Evolutionary conservation across 2,329 filamentous ascomycete genomes (phyloP).

Genomic region (Aspergillus pseudoviridinutans): DNA sequence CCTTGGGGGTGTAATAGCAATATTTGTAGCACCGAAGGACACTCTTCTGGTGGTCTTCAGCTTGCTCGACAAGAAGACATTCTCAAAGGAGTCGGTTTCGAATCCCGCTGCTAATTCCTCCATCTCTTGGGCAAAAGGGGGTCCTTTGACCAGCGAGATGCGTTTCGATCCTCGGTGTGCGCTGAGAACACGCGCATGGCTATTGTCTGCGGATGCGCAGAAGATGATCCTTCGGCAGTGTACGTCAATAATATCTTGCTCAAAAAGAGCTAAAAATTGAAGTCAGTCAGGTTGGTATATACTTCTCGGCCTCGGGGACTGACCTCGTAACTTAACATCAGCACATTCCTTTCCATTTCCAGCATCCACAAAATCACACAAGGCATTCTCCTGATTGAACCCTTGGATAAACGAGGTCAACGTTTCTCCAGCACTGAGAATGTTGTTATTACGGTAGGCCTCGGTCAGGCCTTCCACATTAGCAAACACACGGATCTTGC

Average conservation of each 20-base stretch:
- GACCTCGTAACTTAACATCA: conserved; percentile 42
- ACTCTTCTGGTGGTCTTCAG: not conserved
- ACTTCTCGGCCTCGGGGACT: not conserved
- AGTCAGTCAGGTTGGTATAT: conserved; percentile 1
- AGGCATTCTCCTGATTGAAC: conserved; percentile 37
- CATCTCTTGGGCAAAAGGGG: conserved; percentile 36
- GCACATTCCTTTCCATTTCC: conserved; percentile 43
- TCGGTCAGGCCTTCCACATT: conserved; percentile 36
- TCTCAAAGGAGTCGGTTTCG: conserved; percentile 7
- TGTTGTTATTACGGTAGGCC: conserved; percentile 27
- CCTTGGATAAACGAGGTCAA: conserved; percentile 38
- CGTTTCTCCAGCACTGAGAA: conserved; percentile 20
- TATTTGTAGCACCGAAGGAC: not conserved
- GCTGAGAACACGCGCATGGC: conserved; percentile 41
- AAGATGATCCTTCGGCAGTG: conserved; percentile 42
- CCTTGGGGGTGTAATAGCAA: conserved; percentile 5
- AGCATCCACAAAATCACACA: conserved; percentile 42
- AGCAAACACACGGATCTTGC: conserved; percentile 37
- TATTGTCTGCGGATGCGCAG: conserved; percentile 41
- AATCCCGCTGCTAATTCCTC: conserved; percentile 22
- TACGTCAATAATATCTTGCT: conserved; percentile 31
- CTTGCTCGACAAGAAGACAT: conserved; percentile 11
- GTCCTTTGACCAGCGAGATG: conserved; percentile 37
- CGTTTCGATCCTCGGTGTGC: conserved; percentile 26
- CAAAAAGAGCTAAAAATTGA: conserved; percentile 26